Evolutionary conservation across 129 eudicot genomes (phyloP).

Genomic region (Flaveria ramosissima): DNA sequence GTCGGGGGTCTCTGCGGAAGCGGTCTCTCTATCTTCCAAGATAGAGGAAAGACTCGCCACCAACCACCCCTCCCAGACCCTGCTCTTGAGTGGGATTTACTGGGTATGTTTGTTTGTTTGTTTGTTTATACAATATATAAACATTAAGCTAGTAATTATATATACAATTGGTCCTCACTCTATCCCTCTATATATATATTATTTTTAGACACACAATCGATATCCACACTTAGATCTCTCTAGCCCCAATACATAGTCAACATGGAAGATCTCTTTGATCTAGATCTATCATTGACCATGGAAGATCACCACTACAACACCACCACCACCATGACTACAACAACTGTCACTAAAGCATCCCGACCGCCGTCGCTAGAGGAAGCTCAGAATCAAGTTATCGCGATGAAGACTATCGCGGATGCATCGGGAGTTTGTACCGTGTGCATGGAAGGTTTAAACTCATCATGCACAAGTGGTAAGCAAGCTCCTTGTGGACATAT

Average conservation of each 20-base stretch:
- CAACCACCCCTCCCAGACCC: too few relatives aligned
- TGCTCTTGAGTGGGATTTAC: too few relatives aligned
- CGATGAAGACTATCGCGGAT: slow-evolving; percentile 24
- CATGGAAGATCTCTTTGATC: slow-evolving; percentile 34
- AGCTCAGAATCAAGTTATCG: slow-evolving; percentile 17
- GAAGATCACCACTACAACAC: slow-evolving; percentile 21
- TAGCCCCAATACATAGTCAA: slow-evolving; percentile 6
- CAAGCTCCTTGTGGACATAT: slow-evolving; percentile 57
- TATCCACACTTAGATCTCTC: neutral
- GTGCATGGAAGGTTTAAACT: slow-evolving; percentile 49
- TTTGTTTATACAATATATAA: too few relatives aligned
- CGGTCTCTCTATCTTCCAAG: too few relatives aligned
- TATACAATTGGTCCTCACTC: too few relatives aligned
- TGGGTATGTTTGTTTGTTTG: too few relatives aligned
- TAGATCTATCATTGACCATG: slow-evolving; percentile 36
- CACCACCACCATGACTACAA: neutral
- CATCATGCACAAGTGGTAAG: slow-evolving; percentile 24
- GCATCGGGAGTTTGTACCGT: slow-evolving; percentile 33
- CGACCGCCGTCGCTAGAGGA: slow-evolving; percentile 12
- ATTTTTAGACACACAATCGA: neutral
- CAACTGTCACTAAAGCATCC: neutral
- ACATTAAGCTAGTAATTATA: too few relatives aligned
- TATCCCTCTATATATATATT: neutral
- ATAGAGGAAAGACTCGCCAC: too few relatives aligned
- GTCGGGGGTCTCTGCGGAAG: too few relatives aligned